These are phyloP conservation scores for Citrus trifoliata DNA, from an alignment of 345 rosid genomes.

Conservation along the genomic window DNA sequence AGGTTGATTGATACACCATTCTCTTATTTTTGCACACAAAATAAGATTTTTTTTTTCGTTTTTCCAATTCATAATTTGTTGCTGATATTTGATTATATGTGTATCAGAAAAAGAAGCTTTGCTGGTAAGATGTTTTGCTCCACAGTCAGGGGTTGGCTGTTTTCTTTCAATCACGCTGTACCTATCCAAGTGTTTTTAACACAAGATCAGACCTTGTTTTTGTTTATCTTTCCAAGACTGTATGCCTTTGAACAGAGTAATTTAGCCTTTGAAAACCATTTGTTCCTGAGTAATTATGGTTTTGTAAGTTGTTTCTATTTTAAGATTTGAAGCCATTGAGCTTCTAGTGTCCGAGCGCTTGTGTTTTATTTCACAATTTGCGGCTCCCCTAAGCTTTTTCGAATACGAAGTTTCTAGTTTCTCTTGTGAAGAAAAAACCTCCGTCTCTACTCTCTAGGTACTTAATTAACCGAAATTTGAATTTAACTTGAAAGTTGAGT, in stretches of 20 bases:
- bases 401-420: neutral
- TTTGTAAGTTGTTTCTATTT: neutral
- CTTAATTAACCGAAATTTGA: too few relatives aligned
- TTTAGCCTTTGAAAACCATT: neutral
- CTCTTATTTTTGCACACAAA: neutral
- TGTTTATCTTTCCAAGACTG: constrained; percentile 5
- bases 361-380: neutral
- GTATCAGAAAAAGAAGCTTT: constrained; percentile 61
- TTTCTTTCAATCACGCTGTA: neutral
- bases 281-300: neutral
- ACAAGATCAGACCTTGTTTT: neutral
- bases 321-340: neutral
- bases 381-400: neutral
- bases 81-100: constrained; percentile 2
- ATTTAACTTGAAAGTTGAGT: too few relatives aligned
- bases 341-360: neutral
- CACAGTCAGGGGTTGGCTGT: constrained; percentile 5
- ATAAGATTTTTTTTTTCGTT: neutral
- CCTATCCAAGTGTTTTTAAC: constrained; percentile 5
- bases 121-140: constrained; percentile 43
- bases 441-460: too few relatives aligned
- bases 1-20: constrained; percentile 1
- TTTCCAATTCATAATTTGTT: neutral
- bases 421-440: neutral
- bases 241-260: constrained; percentile 9